A percentile compares a stretch with the other conserved stretches of the same genome.
Evolutionary conservation across 1,139 yeast genomes (phyloP).

Genomic region (Waltiozyma sp.): DNA sequence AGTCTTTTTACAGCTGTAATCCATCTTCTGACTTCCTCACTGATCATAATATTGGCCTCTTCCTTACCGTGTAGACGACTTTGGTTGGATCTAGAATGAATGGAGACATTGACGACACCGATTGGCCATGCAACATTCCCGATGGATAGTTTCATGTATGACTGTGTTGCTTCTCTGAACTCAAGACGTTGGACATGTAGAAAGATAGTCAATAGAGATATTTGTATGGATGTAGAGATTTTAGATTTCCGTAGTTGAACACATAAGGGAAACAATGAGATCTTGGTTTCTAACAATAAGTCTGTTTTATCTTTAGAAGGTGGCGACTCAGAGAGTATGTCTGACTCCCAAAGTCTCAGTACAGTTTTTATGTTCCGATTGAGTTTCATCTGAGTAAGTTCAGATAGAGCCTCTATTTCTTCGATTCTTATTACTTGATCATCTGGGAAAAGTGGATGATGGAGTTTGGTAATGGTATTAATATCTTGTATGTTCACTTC

Average conservation of each 20-base stretch:
- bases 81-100: slow-evolving; percentile 48
- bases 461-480: not conserved
- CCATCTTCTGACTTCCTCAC: slow-evolving; percentile 71
- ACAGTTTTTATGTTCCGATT: slow-evolving; percentile 40
- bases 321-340: slow-evolving; percentile 6
- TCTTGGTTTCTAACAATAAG: slow-evolving; percentile 40
- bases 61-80: slow-evolving; percentile 19
- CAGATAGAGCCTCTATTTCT: not conserved
- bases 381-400: slow-evolving; percentile 22
- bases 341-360: slow-evolving; percentile 34
- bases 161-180: slow-evolving; percentile 49
- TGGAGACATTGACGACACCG: slow-evolving; percentile 71
- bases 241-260: slow-evolving; percentile 42
- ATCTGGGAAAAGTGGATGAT: not conserved
- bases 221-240: slow-evolving; percentile 35
- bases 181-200: slow-evolving; percentile 47
- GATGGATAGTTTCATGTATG: slow-evolving; percentile 66
- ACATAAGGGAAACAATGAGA: slow-evolving; percentile 48
- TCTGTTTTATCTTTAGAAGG: not conserved
- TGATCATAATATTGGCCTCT: slow-evolving; percentile 64
- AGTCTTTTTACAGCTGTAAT: slow-evolving; percentile 62
- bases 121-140: slow-evolving; percentile 94
- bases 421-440: not conserved
- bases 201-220: slow-evolving; percentile 49
- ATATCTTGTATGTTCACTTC: no score